A percentile compares a stretch with the other conserved stretches of the same genome.
phyloP scores from a whole-genome alignment of 2,329 filamentous ascomycete species.

The Talaromyces islandicus region DNA sequence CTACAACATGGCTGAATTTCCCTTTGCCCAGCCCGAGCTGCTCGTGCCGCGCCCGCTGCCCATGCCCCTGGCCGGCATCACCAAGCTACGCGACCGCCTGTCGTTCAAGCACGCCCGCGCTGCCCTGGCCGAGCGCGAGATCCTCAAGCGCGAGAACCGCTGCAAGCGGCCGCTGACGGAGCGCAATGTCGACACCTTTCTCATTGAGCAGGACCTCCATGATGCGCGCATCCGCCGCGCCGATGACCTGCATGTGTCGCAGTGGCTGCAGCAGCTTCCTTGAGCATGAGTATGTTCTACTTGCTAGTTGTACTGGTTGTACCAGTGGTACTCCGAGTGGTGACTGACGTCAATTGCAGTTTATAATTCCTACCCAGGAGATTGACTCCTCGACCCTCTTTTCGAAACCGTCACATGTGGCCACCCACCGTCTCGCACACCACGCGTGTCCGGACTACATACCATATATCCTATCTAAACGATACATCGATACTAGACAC shows the following conservation, averaged over 20 bases:
- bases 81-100: slow-evolving; percentile 29
- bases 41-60: not conserved
- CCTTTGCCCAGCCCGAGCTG: not conserved
- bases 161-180: slow-evolving; percentile 30
- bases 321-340: too few species aligned
- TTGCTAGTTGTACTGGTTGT: too few species aligned
- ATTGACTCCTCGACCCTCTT: not conserved
- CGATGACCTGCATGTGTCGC: slow-evolving; percentile 63
- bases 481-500: not conserved
- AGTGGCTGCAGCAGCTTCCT: slow-evolving; percentile 68
- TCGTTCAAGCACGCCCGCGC: slow-evolving; percentile 26
- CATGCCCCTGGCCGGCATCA: slow-evolving; percentile 23
- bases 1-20: not conserved
- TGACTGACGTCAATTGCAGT: not conserved
- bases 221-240: slow-evolving; percentile 55
- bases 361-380: not conserved
- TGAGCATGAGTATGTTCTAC: slow-evolving; percentile 46
- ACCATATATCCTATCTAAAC: not conserved
- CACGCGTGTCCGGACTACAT: not conserved
- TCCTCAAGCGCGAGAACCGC: slow-evolving; percentile 30
- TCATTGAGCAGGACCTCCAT: slow-evolving; percentile 26
- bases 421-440: not conserved
- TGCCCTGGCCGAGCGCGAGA: slow-evolving; percentile 27
- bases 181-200: slow-evolving; percentile 30
- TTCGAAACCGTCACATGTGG: not conserved